A percentile compares a stretch with the other conserved stretches of the same genome.
Evolutionary conservation across 148 eudicot genomes (phyloP).

Genomic region (Persicaria tinctoria): DNA sequence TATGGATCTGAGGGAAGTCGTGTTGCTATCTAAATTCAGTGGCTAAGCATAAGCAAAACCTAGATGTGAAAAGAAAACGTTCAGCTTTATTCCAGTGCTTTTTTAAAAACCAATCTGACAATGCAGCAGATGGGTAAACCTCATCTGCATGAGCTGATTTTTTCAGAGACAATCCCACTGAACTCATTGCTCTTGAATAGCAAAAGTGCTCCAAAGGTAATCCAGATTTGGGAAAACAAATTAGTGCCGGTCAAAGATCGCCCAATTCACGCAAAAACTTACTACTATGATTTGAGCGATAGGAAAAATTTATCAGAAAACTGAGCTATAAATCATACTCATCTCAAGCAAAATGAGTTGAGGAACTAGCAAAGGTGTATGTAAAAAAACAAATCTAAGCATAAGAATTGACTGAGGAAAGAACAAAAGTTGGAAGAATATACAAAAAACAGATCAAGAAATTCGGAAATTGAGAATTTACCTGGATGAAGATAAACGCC

Average conservation of each 20-base stretch:
- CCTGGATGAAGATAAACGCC: constrained; percentile 83
- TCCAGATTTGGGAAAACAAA: not conserved
- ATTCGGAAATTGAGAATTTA: constrained; percentile 7
- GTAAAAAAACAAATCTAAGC: not conserved
- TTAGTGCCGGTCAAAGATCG: not conserved
- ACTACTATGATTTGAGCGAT: not conserved
- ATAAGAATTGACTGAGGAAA: not conserved
- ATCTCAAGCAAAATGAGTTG: not conserved
- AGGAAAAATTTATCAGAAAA: not conserved
- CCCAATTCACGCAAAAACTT: not conserved
- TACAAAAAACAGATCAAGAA: not conserved
- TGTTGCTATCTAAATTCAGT: not conserved
- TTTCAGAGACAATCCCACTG: not conserved
- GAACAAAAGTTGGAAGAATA: not conserved
- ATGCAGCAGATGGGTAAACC: not conserved
- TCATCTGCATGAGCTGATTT: not conserved
- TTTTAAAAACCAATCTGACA: not conserved
- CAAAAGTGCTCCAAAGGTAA: not conserved
- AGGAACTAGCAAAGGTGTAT: not conserved
- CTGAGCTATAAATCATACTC: not conserved
- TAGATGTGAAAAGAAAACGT: not conserved
- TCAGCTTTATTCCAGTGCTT: not conserved
- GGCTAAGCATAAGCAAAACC: not conserved
- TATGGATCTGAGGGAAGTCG: not conserved
- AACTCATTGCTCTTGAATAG: not conserved